phyloP scores from a whole-genome alignment of 2,329 filamentous ascomycete genomes.

The Xylariaceae sp. region DNA sequence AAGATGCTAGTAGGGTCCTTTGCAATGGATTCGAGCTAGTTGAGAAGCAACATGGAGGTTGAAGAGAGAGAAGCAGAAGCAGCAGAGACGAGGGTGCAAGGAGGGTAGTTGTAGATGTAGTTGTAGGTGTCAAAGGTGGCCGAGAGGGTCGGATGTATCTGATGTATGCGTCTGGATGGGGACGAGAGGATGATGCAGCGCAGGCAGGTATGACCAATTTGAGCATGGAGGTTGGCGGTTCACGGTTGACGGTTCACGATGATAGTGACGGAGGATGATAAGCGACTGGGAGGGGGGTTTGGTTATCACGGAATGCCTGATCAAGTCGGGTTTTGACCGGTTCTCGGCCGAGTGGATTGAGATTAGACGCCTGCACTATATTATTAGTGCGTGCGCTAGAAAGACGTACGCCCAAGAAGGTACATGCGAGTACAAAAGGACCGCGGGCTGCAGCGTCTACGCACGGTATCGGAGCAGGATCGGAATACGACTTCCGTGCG shows the following conservation, averaged over 20 bases:
- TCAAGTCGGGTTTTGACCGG: constrained; percentile 8
- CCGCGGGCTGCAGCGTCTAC: not conserved
- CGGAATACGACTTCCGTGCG: not conserved
- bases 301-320: not conserved
- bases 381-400: not conserved
- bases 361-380: not conserved
- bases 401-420: too few species aligned
- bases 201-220: too few species aligned
- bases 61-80: not conserved
- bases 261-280: not conserved
- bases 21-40: too few species aligned
- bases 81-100: too few species aligned
- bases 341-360: constrained; percentile 17
- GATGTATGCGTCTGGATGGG: not conserved
- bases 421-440: not conserved
- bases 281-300: constrained; percentile 6
- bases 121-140: too few species aligned
- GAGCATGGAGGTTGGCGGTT: too few species aligned
- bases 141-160: too few species aligned
- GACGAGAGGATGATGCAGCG: not conserved
- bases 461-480: not conserved
- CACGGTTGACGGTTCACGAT: not conserved
- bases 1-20: not conserved
- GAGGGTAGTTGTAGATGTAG: too few species aligned
- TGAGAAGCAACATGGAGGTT: not conserved